Evolutionary conservation across 208 protist species (phyloP), one percentile per base, ranked within the genome.

Genomic region (Lotmaria passim): DNA sequence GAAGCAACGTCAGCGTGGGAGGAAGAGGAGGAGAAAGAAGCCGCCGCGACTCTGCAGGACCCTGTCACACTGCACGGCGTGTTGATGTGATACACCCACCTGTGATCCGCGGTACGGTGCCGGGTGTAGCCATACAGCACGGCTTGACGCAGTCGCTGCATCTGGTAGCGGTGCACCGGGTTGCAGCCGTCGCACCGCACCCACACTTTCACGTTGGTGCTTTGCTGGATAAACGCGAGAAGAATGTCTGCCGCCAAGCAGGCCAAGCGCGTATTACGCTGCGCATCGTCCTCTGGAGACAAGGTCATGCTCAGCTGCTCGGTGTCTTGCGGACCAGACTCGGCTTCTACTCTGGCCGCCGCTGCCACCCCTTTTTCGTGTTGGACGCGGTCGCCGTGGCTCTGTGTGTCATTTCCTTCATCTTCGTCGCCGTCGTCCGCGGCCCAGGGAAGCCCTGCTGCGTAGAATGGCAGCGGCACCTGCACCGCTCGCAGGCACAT

Each of bases 111-210:
- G 3, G 44, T 53, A 41, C 14, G 60, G 43, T 64, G 31, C 14
- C 51, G 38, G 3, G 80, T 59, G 53, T 75, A 69, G n/a, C 89
- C 85, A 74, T 87, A 93, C 12, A 89, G 66, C 2, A 92, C 33
- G 19, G 74, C 78, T 17, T 71, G 77, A 28, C 81, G 81, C 19
- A 94, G 71, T 21, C 62, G 70, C 28, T 85, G 82, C 47, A 89
- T 86, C 46, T 79, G 74, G 15, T 71, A 71, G 59, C 86, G 84
- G 39, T 95, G 79, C 24, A 51, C 34, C 12, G 65, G 63, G 26
- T 60, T 73, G 38, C 78, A 83, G 21, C 75, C 90, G 47, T 92
- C 83, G 64, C 90, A 95, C 41, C 78, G 68, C 28, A 95, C 81
- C 90, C 90, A 95, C 53, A 95, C 75, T 51, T 85, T 82, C 44